Base-by-base conservation (phyloP, 73 alveolate species). In the Paramecium bursaria region DNA sequence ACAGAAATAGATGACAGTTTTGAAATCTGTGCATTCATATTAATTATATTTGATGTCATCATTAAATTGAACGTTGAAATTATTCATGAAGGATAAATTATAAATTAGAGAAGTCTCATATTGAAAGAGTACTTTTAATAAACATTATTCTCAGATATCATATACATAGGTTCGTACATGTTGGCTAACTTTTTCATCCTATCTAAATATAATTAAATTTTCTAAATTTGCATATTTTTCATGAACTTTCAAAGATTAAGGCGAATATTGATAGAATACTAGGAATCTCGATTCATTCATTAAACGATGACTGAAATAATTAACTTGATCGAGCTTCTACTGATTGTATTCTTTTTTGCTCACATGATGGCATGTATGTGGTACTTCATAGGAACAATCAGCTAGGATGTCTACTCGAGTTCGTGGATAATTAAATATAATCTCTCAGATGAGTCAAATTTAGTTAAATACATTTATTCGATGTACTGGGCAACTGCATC, bases 401-500 rank as follows among this genome's bases (percentile, higher is more conserved):
- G 51, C 0, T 27, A 7, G 76, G n/a, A n/a, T n/a, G n/a, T n/a
- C n/a, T n/a, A n/a, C n/a, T n/a, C n/a, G n/a, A n/a, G n/a, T 26
- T 48, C 88, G 15, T 75, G 88, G 88, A 48, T 75, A 31, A 19
- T 48, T 19, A 50, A 51, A n/a, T 33, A 49, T 48, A 44, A 46
- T n/a, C 48, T 50, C 1, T 22, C 31, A 3, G 75, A 75, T 75
- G 53, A 35, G 19, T 48, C 30, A 26, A 30, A 50, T 6, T 75
- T 22, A 42, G 39, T 39, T 15, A 48, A 75, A 27, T 75, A 75
- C 33, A 75, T 48, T 15, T 52, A 48, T 29, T 75, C 88, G 13
- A 50, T 48, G 9, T 75, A 75, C 50, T 75, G 74, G 73, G 75
- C 74, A 0, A 50, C 88, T 4, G 31, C 67, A 22, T 50, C 88